Evolutionary conservation across 805 yeast species (phyloP).

Genomic region (Suhomyces kilbournensis): DNA sequence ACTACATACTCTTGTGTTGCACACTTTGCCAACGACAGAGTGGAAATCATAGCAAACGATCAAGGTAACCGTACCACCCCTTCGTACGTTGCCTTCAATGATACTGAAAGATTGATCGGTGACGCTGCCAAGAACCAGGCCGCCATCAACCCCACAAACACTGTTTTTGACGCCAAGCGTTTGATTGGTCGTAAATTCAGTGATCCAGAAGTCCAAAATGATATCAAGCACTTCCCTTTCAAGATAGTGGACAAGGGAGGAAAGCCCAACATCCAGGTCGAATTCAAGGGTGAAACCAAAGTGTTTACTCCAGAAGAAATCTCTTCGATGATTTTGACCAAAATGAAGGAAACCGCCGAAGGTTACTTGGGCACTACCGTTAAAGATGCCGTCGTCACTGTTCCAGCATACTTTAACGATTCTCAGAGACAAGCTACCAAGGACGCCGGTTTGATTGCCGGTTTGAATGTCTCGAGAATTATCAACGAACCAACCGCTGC

Average conservation of each 20-base stretch:
- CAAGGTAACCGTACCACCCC: slow-evolving; percentile 99
- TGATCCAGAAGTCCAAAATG: slow-evolving; percentile 76
- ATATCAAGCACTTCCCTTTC: slow-evolving; percentile 88
- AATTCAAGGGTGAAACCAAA: slow-evolving; percentile 83
- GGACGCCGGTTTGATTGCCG: slow-evolving; percentile 45
- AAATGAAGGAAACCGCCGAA: slow-evolving; percentile 94
- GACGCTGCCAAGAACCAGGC: slow-evolving; percentile 99
- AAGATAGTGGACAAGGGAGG: slow-evolving; percentile 72
- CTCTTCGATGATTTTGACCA: slow-evolving; percentile 85
- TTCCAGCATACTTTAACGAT: slow-evolving; percentile 44
- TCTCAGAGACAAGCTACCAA: slow-evolving; percentile 46
- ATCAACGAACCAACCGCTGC: slow-evolving; percentile 47
- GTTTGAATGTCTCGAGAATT: slow-evolving; percentile 43
- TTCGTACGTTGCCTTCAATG: slow-evolving; percentile 94
- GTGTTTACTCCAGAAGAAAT: slow-evolving; percentile 91
- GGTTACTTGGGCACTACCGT: slow-evolving; percentile 82
- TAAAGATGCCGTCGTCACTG: slow-evolving; percentile 48
- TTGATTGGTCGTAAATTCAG: slow-evolving; percentile 78
- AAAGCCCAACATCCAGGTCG: slow-evolving; percentile 85
- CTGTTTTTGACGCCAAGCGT: slow-evolving; percentile 95
- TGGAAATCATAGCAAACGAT: slow-evolving; percentile 93
- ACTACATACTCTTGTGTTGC: slow-evolving; percentile 98
- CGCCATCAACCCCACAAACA: slow-evolving; percentile 91
- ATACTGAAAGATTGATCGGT: slow-evolving; percentile 91
- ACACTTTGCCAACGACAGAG: slow-evolving; percentile 63